Conservation (phyloP, 331 rosid genomes). For the Malus hybrid region DNA sequence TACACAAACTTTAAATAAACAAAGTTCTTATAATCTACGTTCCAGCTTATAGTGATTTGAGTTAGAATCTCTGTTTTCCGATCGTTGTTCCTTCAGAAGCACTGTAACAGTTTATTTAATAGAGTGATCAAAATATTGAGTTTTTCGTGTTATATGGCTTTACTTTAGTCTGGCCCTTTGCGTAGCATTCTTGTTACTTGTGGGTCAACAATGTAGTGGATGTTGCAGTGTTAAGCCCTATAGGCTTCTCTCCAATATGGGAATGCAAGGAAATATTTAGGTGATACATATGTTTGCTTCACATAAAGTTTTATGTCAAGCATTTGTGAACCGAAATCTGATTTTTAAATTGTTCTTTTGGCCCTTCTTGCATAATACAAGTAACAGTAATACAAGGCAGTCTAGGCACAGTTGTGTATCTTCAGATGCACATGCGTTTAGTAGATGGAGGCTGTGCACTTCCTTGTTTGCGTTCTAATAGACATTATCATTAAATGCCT, state of each 20-base stretch:
- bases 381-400: background rate
- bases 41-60: background rate
- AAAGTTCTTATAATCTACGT: background rate
- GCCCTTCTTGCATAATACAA: background rate
- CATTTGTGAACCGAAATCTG: background rate
- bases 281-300: background rate
- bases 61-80: background rate
- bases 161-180: background rate
- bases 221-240: background rate
- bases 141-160: background rate
- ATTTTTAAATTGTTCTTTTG: background rate
- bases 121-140: background rate
- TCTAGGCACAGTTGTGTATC: background rate
- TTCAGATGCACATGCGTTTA: background rate
- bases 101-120: background rate
- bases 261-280: background rate
- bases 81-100: background rate
- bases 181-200: background rate
- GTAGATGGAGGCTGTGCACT: background rate
- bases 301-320: background rate
- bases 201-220: background rate
- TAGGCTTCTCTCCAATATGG: background rate
- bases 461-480: background rate
- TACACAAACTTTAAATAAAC: background rate
- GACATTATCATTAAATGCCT: background rate